Conservation (phyloP, 1,284 basidiomycete genomes). For the Boletus sp. region DNA sequence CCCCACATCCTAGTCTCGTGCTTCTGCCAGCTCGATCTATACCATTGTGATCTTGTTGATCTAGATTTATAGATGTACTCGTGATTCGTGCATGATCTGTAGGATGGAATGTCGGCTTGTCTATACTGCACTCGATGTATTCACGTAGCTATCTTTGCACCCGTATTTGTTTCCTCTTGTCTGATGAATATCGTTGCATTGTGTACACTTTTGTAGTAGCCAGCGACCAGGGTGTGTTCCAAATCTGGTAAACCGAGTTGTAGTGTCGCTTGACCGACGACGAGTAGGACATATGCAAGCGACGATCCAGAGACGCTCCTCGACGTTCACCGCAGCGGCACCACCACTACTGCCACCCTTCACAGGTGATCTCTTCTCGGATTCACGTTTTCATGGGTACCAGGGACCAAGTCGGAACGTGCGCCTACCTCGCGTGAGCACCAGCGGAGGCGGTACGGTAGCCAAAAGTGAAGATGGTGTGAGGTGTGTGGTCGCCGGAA, state of each 20-base stretch:
- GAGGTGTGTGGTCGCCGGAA: conserved; percentile 68
- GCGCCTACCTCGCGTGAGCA: conserved; percentile 53
- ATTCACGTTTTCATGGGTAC: conserved; percentile 45
- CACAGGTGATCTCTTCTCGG: conserved; percentile 38
- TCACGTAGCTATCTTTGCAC: not conserved
- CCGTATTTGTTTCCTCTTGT: not conserved
- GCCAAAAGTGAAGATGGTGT: conserved; percentile 63
- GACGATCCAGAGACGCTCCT: conserved; percentile 28
- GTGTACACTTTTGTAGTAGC: not conserved
- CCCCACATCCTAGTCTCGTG: not conserved
- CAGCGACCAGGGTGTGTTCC: not conserved
- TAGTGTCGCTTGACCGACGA: not conserved
- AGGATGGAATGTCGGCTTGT: not conserved
- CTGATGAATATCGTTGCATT: not conserved
- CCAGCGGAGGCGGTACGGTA: conserved; percentile 61
- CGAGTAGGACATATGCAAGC: conserved; percentile 22
- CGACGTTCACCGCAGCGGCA: conserved; percentile 17
- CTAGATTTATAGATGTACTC: not conserved
- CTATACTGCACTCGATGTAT: not conserved
- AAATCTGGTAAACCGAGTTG: conserved; percentile 13
- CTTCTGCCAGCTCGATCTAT: not conserved
- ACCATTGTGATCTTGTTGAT: not conserved
- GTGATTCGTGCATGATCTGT: not conserved
- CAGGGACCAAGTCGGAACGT: conserved; percentile 51
- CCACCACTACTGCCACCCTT: conserved; percentile 9